A percentile compares a stretch with the other conserved stretches of the same genome.
Conservation (phyloP, 129 eudicot genomes). For the Ambrosia artemisiifolia region DNA sequence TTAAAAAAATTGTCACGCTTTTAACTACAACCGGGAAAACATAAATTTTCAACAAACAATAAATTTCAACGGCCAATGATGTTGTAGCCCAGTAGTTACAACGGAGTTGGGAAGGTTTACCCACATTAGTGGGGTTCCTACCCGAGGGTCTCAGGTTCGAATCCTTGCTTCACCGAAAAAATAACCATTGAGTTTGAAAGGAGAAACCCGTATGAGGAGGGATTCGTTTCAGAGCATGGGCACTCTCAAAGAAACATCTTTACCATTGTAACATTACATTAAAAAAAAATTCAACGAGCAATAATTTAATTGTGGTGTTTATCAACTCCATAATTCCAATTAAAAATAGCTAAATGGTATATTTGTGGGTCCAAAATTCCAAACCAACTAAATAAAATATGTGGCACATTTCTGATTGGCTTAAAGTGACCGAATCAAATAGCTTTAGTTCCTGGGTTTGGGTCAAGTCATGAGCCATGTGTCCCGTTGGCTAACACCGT, state of each 20-base stretch:
- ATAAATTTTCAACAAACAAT: background rate
- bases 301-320: constrained; percentile 6
- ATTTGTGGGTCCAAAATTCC: constrained; percentile 16
- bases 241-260: too few relatives aligned
- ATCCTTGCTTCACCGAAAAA: too few relatives aligned
- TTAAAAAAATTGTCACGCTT: background rate
- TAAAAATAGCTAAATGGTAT: background rate
- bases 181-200: too few relatives aligned
- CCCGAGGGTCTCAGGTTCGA: too few relatives aligned
- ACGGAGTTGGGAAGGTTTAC: too few relatives aligned
- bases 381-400: background rate
- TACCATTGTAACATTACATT: too few relatives aligned
- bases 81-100: too few relatives aligned
- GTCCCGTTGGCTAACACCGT: background rate
- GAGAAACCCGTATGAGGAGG: too few relatives aligned
- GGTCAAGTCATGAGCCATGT: constrained; percentile 11
- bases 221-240: too few relatives aligned
- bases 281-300: background rate
- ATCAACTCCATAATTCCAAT: background rate
- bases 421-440: constrained; percentile 3
- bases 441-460: constrained; percentile 3
- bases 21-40: background rate
- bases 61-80: too few relatives aligned
- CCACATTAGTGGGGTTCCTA: too few relatives aligned
- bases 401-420: constrained; percentile 13